These are phyloP conservation scores for Neurospora discreta DNA, from an alignment of 495 filamentous ascomycete genomes.

Conservation along the genomic window DNA sequence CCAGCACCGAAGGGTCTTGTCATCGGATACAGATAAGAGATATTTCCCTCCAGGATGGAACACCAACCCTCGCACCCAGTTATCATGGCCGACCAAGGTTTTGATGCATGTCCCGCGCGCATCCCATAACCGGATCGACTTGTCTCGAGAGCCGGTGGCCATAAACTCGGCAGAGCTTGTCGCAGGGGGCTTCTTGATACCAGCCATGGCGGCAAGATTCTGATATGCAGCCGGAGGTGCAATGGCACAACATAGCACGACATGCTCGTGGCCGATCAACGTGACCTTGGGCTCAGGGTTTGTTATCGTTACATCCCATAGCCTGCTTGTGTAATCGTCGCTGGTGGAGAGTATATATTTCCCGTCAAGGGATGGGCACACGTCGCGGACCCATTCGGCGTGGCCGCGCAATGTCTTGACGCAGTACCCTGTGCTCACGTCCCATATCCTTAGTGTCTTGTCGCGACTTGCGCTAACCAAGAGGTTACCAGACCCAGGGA, in stretches of 20 bases:
- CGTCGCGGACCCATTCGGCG: conserved; percentile 82
- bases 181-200: conserved; percentile 65
- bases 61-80: conserved; percentile 80
- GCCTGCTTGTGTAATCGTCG: conserved; percentile 64
- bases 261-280: conserved; percentile 81
- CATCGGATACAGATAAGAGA: conserved; percentile 72
- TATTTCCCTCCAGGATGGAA: conserved; percentile 96
- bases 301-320: conserved; percentile 74
- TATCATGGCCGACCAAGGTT: conserved; percentile 84
- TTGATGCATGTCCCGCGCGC: conserved; percentile 76
- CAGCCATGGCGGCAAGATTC: conserved; percentile 68
- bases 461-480: conserved; percentile 75
- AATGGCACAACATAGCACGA: conserved; percentile 79
- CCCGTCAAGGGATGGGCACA: conserved; percentile 73
- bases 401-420: conserved; percentile 75
- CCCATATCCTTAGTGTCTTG: conserved; percentile 80
- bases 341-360: conserved; percentile 71
- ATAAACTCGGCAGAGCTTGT: conserved; percentile 78
- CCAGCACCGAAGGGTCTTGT: conserved; percentile 92
- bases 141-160: conserved; percentile 84
- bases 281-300: conserved; percentile 66
- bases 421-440: conserved; percentile 86
- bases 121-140: conserved; percentile 88
- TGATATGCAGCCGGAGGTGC: conserved; percentile 71
- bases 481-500: conserved; percentile 68